Evolutionary conservation across 2,329 filamentous ascomycete species (phyloP).

Genomic region (Fusarium bulbicola): DNA sequence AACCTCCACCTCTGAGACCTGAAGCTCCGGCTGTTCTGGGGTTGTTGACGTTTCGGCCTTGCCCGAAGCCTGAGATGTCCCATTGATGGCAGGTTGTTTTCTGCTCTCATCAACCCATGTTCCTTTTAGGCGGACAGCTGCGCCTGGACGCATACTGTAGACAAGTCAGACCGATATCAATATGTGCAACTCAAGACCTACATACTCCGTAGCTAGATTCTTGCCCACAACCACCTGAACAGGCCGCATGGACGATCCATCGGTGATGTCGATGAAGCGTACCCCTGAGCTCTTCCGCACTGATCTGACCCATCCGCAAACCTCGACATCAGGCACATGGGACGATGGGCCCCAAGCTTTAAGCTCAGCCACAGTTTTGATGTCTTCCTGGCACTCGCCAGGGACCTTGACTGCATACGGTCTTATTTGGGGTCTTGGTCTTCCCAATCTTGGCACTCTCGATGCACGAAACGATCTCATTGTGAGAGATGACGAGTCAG

Average conservation of each 20-base stretch:
- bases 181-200: conserved; percentile 24
- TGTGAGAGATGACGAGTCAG: conserved; percentile 14
- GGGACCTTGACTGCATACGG: conserved; percentile 48
- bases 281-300: conserved; percentile 86
- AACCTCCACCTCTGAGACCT: conserved; percentile 73
- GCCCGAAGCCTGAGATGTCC: not conserved
- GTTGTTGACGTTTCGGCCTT: not conserved
- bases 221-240: conserved; percentile 84
- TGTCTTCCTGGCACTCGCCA: conserved; percentile 42
- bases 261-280: conserved; percentile 84
- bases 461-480: conserved; percentile 37
- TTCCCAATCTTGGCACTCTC: conserved; percentile 14
- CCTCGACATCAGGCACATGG: conserved; percentile 59
- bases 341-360: conserved; percentile 61
- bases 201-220: conserved; percentile 76
- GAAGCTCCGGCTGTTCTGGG: conserved; percentile 66
- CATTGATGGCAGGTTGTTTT: not conserved
- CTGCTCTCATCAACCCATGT: conserved; percentile 65
- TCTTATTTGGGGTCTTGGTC: conserved; percentile 24
- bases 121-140: conserved; percentile 80
- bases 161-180: conserved; percentile 40
- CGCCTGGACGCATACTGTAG: conserved; percentile 79
- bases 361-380: conserved; percentile 63
- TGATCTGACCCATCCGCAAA: conserved; percentile 84
- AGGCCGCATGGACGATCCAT: conserved; percentile 82